A percentile compares a stretch with the other conserved stretches of the same genome.
phyloP scores from a whole-genome alignment of 192 early-diverging fungal species.

The Tieghemiomyces parasiticus region DNA sequence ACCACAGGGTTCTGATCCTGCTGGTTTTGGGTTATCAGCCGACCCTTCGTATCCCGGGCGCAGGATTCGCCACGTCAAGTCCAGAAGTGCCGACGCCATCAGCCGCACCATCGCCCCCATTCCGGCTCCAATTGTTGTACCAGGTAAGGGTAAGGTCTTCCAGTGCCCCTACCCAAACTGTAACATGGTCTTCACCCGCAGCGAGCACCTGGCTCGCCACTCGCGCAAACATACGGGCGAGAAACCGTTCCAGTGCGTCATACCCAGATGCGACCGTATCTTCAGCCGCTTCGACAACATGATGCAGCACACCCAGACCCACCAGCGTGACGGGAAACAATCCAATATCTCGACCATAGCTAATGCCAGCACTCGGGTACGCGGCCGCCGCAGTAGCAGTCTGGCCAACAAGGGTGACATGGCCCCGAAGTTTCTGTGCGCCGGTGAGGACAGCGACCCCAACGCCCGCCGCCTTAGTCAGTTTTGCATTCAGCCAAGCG shows the following conservation, averaged over 20 bases:
- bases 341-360: conserved; percentile 30
- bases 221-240: conserved; percentile 73
- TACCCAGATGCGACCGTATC: conserved; percentile 49
- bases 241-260: conserved; percentile 55
- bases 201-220: conserved; percentile 69
- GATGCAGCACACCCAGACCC: conserved; percentile 78
- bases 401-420: not conserved
- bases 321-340: conserved; percentile 34
- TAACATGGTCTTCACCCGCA: no score
- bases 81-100: not conserved
- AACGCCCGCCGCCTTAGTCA: conserved; percentile 1
- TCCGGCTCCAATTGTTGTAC: no score
- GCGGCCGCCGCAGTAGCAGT: conserved; percentile 23
- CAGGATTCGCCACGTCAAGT: no score
- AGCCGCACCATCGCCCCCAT: no score
- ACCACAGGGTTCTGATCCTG: no score
- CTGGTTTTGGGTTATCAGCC: no score
- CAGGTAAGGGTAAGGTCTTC: no score
- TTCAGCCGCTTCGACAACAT: conserved; percentile 76
- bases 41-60: no score
- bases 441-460: not conserved
- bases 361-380: conserved; percentile 24
- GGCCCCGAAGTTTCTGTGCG: not conserved
- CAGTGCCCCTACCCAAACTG: no score
- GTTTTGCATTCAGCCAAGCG: conserved; percentile 6